These are phyloP conservation scores for Tetracladium marchalianum DNA, from an alignment of 495 filamentous ascomycete species.

Conservation along the genomic window DNA sequence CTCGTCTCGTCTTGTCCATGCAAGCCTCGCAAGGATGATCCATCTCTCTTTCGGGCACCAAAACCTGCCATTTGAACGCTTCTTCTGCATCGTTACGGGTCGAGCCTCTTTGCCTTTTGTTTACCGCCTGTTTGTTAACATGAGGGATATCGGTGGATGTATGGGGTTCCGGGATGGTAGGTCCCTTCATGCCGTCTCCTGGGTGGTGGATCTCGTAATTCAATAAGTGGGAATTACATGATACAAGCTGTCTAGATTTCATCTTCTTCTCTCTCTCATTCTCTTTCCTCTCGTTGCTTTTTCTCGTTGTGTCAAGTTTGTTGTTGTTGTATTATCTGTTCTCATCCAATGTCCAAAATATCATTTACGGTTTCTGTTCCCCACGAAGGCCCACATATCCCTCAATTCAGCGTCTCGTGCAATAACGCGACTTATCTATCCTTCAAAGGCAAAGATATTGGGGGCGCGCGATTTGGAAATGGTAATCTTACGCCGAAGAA, in stretches of 20 bases:
- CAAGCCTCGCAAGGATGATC: no score
- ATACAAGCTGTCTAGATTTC: slow-evolving; percentile 1
- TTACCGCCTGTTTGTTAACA: no score
- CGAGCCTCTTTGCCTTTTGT: no score
- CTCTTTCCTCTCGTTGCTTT: slow-evolving; percentile 29
- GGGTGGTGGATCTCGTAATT: slow-evolving; percentile 13
- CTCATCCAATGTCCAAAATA: slow-evolving; percentile 4
- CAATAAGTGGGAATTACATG: slow-evolving; percentile 19
- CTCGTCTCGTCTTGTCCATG: no score
- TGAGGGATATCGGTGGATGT: slow-evolving; percentile 15
- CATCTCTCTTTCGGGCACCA: no score
- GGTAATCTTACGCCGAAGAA: neutral
- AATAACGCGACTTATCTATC: slow-evolving; percentile 4
- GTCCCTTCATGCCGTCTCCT: slow-evolving; percentile 15
- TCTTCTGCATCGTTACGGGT: no score
- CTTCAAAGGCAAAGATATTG: neutral
- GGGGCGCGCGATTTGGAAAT: slow-evolving; percentile 1
- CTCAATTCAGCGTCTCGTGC: slow-evolving; percentile 2
- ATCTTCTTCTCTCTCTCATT: neutral
- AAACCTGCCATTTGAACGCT: no score
- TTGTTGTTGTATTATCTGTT: neutral
- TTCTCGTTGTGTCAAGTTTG: slow-evolving; percentile 48
- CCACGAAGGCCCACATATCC: slow-evolving; percentile 1
- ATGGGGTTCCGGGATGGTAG: slow-evolving; percentile 3
- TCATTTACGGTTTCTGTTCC: slow-evolving; percentile 1